A percentile compares a stretch with the other conserved stretches of the same genome.
Evolutionary conservation across 2,329 filamentous ascomycete genomes (phyloP).

Genomic region (Trichoderma asperellum): DNA sequence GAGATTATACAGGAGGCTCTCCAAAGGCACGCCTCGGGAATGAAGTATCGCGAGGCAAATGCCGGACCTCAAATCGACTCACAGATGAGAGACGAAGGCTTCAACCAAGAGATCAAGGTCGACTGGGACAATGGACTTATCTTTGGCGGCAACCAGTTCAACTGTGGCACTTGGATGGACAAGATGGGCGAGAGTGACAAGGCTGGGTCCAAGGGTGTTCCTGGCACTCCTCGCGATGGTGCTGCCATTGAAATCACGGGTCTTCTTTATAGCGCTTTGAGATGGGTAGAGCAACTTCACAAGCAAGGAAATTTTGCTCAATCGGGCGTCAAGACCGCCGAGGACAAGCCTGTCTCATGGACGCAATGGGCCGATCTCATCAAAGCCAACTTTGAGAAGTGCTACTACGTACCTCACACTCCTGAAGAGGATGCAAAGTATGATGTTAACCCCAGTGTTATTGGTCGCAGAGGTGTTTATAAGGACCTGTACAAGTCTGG

Average conservation of each 20-base stretch:
- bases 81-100: constrained; percentile 91
- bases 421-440: constrained; percentile 73
- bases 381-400: constrained; percentile 85
- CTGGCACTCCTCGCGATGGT: constrained; percentile 94
- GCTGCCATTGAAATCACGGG: constrained; percentile 95
- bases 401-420: constrained; percentile 81
- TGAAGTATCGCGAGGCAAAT: constrained; percentile 94
- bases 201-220: constrained; percentile 88
- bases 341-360: constrained; percentile 68
- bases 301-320: constrained; percentile 72
- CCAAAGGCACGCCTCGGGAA: constrained; percentile 85
- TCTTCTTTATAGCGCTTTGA: constrained; percentile 84
- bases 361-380: constrained; percentile 78
- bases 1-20: constrained; percentile 93
- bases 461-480: constrained; percentile 96
- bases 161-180: constrained; percentile 99
- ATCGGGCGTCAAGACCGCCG: constrained; percentile 68
- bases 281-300: constrained; percentile 74
- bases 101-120: constrained; percentile 86
- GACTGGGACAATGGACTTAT: constrained; percentile 91
- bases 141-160: constrained; percentile 90
- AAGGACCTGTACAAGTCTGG: constrained; percentile 94
- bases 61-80: constrained; percentile 85
- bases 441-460: constrained; percentile 75
- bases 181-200: constrained; percentile 99